phyloP scores from a whole-genome alignment of 257 asterid genomes.

The Solanum appendiculatum region DNA sequence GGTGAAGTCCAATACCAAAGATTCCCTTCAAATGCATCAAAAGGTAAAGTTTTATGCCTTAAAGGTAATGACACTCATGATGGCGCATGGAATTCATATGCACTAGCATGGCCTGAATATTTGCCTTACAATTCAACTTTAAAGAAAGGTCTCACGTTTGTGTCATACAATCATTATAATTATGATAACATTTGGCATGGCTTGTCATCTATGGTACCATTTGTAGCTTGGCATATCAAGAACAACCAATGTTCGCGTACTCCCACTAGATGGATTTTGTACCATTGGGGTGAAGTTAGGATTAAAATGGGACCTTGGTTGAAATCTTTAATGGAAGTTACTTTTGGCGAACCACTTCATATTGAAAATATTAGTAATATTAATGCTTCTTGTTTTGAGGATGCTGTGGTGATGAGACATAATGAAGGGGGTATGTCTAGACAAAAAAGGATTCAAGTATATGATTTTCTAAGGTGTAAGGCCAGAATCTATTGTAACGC shows the following conservation, averaged over 20 bases:
- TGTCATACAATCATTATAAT: conserved; percentile 52
- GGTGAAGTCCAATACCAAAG: conserved; percentile 54
- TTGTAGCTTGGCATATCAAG: conserved; percentile 55
- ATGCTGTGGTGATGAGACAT: conserved; percentile 60
- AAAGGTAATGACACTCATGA: conserved; percentile 49
- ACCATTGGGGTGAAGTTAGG: conserved; percentile 71
- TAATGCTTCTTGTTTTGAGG: conserved; percentile 40
- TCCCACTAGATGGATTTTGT: conserved; percentile 49
- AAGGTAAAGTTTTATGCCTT: conserved; percentile 49
- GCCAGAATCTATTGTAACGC: conserved; percentile 45
- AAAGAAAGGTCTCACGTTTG: conserved; percentile 38
- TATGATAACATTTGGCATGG: conserved; percentile 79
- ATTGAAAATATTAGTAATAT: conserved; percentile 20
- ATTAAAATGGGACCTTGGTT: conserved; percentile 55
- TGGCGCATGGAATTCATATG: conserved; percentile 66
- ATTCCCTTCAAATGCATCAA: conserved; percentile 38
- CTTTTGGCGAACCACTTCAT: conserved; percentile 25
- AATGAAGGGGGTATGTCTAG: conserved; percentile 63
- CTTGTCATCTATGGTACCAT: conserved; percentile 50
- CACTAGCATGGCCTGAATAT: conserved; percentile 54
- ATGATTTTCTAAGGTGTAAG: conserved; percentile 53
- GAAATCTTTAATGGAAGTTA: conserved; percentile 30
- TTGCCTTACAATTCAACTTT: conserved; percentile 43
- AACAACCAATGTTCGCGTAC: conserved; percentile 19
- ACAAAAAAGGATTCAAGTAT: conserved; percentile 39